phyloP scores from a whole-genome alignment of 2,329 filamentous ascomycete genomes.

The Immersiporthe knoxdaviesiana region DNA sequence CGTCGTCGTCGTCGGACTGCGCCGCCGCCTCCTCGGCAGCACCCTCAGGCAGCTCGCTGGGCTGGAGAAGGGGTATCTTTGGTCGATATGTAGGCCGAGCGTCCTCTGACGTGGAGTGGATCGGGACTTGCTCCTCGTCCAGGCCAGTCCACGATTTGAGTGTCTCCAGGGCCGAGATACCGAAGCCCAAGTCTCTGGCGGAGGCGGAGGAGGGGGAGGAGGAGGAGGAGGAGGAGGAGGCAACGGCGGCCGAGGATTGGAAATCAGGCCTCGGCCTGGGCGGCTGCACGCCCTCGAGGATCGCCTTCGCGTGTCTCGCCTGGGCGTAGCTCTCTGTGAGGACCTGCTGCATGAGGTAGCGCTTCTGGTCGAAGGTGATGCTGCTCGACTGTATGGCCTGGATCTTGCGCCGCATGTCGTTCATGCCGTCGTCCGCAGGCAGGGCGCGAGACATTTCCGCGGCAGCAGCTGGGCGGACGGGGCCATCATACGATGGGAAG shows the following conservation, averaged over 20 bases:
- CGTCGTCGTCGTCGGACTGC: slow-evolving; percentile 26
- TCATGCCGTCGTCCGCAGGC: slow-evolving; percentile 82
- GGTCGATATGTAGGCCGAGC: slow-evolving; percentile 69
- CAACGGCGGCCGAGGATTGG: neutral
- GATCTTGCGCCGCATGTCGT: slow-evolving; percentile 67
- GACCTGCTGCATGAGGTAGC: slow-evolving; percentile 69
- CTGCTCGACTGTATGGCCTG: slow-evolving; percentile 67
- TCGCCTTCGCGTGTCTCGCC: slow-evolving; percentile 19
- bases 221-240: slow-evolving; percentile 17
- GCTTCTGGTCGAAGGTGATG: slow-evolving; percentile 63
- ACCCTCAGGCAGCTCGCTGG: slow-evolving; percentile 51
- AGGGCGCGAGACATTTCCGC: slow-evolving; percentile 40
- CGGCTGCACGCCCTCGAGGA: slow-evolving; percentile 27
- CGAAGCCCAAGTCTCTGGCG: slow-evolving; percentile 23
- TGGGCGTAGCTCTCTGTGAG: slow-evolving; percentile 67
- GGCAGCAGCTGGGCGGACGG: slow-evolving; percentile 35
- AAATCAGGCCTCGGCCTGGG: slow-evolving; percentile 20
- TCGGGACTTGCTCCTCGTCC: slow-evolving; percentile 46
- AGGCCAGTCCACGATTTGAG: slow-evolving; percentile 61
- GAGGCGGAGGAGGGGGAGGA: slow-evolving; percentile 16
- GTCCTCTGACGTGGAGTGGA: slow-evolving; percentile 52
- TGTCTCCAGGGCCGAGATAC: slow-evolving; percentile 48
- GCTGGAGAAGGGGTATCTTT: slow-evolving; percentile 41
- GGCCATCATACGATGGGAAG: slow-evolving; percentile 32
- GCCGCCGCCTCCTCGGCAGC: slow-evolving; percentile 40